Conservation (phyloP, 2,329 filamentous ascomycete species). For the Aspergillus ochraceoroseus region DNA sequence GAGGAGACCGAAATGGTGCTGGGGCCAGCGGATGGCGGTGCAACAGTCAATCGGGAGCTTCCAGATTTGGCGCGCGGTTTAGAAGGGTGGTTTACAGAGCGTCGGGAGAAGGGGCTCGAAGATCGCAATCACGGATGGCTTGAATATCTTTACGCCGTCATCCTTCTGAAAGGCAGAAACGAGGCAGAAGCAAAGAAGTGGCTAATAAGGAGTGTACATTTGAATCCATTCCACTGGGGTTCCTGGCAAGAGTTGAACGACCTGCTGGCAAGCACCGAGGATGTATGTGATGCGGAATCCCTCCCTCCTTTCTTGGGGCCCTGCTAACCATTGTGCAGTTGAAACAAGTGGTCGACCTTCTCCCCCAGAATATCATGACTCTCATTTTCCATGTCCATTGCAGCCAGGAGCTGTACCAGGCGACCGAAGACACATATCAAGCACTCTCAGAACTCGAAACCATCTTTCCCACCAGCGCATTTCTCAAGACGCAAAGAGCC, state of each 20-base stretch:
- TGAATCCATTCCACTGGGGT: slow-evolving; percentile 94
- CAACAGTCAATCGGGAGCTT: slow-evolving; percentile 79
- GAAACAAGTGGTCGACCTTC: slow-evolving; percentile 62
- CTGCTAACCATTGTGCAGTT: slow-evolving; percentile 50
- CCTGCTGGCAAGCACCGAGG: slow-evolving; percentile 72
- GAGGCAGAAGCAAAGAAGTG: slow-evolving; percentile 78
- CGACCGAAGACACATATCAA: slow-evolving; percentile 67
- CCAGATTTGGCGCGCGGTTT: slow-evolving; percentile 68
- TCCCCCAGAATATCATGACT: slow-evolving; percentile 87
- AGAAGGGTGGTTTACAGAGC: slow-evolving; percentile 72
- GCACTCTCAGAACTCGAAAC: slow-evolving; percentile 70
- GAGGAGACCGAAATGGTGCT: slow-evolving; percentile 97
- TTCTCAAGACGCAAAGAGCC: slow-evolving; percentile 83
- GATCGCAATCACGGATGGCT: slow-evolving; percentile 80
- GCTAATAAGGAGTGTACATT: slow-evolving; percentile 80
- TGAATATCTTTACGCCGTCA: slow-evolving; percentile 76
- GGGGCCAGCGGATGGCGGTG: slow-evolving; percentile 83
- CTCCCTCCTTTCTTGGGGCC: neutral
- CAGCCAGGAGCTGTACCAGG: slow-evolving; percentile 86
- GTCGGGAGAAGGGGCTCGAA: slow-evolving; percentile 56
- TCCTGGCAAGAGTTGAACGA: slow-evolving; percentile 90
- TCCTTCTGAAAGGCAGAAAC: slow-evolving; percentile 85
- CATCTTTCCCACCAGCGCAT: slow-evolving; percentile 84
- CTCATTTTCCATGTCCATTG: slow-evolving; percentile 91
- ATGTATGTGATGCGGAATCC: slow-evolving; percentile 53